Evolutionary conservation across 176 grass and related monocot species (phyloP).

Genomic region (Thalia dealbata): DNA sequence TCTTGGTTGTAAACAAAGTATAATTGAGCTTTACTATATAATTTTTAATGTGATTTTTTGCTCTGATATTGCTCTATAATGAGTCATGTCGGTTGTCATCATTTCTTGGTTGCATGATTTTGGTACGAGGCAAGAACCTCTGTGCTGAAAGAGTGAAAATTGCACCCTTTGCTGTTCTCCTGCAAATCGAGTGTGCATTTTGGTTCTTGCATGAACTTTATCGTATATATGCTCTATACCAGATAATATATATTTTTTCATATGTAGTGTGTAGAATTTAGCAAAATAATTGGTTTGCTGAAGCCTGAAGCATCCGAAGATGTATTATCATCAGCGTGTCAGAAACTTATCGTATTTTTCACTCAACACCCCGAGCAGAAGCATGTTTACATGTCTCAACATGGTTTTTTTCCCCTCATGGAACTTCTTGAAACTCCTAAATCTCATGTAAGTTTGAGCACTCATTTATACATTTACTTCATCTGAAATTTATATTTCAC

Average conservation of each 20-base stretch:
- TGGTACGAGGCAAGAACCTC: not conserved
- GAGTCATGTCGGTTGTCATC: not conserved
- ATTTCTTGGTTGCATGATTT: not conserved
- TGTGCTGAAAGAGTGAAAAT: not conserved
- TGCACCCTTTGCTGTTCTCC: not conserved
- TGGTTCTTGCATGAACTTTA: not conserved
- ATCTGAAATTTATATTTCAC: too few relatives aligned
- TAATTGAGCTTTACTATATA: too few relatives aligned
- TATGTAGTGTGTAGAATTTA: conserved; percentile 85
- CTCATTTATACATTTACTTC: conserved; percentile 5
- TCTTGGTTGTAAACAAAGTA: too few relatives aligned
- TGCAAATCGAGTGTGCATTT: not conserved
- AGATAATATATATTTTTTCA: conserved; percentile 1
- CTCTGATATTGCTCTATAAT: not conserved
- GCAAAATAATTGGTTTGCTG: conserved; percentile 80
- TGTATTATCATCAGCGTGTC: conserved; percentile 70
- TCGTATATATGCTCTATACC: not conserved
- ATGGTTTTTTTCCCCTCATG: conserved; percentile 89
- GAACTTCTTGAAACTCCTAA: conserved; percentile 93
- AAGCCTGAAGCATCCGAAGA: conserved; percentile 86
- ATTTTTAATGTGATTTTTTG: not conserved
- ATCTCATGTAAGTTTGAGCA: conserved; percentile 56
- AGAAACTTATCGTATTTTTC: conserved; percentile 83
- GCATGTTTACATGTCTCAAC: conserved; percentile 74
- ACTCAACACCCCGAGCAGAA: conserved; percentile 74